Percentiles rank a stretch among this genome's conserved stretches.
phyloP scores from a whole-genome alignment of 768 basidiomycete genomes.

The Auricularia sp. region DNA sequence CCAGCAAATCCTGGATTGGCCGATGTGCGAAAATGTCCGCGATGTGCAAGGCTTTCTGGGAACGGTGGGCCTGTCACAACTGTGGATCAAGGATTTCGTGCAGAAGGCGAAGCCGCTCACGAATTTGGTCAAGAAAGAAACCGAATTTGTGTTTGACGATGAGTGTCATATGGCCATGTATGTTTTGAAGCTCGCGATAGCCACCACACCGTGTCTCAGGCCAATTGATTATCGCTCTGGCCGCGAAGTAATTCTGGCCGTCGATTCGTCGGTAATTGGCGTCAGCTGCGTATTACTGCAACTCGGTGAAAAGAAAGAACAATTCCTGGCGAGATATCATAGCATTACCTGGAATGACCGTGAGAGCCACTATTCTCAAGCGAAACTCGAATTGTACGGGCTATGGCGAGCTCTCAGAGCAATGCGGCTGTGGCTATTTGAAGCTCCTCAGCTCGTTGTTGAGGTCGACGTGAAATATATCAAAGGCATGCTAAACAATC shows the following conservation, averaged over 20 bases:
- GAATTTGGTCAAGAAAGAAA: conserved; percentile 13
- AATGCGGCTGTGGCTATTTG: conserved; percentile 1
- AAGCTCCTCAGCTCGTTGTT: not conserved
- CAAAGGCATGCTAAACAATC: conserved; percentile 9
- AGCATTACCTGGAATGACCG: conserved; percentile 27
- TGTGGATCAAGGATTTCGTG: conserved; percentile 16
- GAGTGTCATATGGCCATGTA: conserved; percentile 19
- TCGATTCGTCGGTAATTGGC: conserved; percentile 17
- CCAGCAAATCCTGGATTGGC: conserved; percentile 18
- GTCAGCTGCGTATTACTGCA: conserved; percentile 20
- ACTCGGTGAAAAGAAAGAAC: conserved; percentile 8
- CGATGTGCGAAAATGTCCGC: conserved; percentile 6
- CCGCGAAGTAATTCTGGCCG: conserved; percentile 12
- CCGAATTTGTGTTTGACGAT: conserved; percentile 22
- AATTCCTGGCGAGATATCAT: conserved; percentile 24
- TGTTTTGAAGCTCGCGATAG: conserved; percentile 18
- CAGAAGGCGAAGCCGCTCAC: conserved; percentile 12
- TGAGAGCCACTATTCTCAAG: conserved; percentile 13
- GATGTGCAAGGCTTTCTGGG: conserved; percentile 20
- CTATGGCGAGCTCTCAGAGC: conserved; percentile 10
- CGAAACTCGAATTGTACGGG: conserved; percentile 20
- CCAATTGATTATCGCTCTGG: conserved; percentile 23
- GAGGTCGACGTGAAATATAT: conserved; percentile 8
- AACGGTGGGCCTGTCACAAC: conserved; percentile 12
- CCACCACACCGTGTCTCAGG: conserved; percentile 17